Base-by-base conservation (phyloP, 768 basidiomycete genomes). In the Tylopilus vinaceipallidus region DNA sequence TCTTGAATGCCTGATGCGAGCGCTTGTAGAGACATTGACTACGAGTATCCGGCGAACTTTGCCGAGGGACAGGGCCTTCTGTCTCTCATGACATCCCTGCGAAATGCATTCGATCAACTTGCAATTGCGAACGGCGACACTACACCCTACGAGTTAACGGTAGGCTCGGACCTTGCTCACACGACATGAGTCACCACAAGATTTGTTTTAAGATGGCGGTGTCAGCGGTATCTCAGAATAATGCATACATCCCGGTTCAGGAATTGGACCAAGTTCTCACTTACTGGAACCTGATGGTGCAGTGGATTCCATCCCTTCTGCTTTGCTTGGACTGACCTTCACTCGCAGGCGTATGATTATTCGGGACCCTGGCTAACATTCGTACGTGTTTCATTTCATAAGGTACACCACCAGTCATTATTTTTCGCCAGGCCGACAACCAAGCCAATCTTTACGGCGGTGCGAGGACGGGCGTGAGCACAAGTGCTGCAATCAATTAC, bases 201-300 rank as follows among this genome's bases (percentile, higher is more conserved):
- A 37, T 27, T 44, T 41, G 23, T 41, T n/a, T n/a, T n/a, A n/a
- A 75, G 73, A 78, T 76, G 13, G 84, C 85, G 11, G 83, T 83
- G 36, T 73, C 83, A 7, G 84, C 84, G 40, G 90, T 88, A 19
- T 52, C 75, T 1, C 68, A 69, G 5, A 80, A 86, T 58, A 82
- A 86, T 52, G 73, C 72, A 37, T 76, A 79, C 53, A 73, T 86
- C 16, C 72, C 75, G 5, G 72, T 91, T 16, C 61, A 76, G 7
- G 78, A 83, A 55, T 83, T 92, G 82, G 77, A 89, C 59, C 58
- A 61, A 16, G 83, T 80, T 7, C 62, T 93, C 43, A 77, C 73
- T 39, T 88, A 82, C 71, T 91, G 88, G 88, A 90, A 92, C 61
- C 64, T 92, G 45, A 91, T 92, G 90, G 86, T 81, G 38, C 20